Evolutionary conservation across 331 rosid species (phyloP).

Genomic region (Erythrophleum ivorense): DNA sequence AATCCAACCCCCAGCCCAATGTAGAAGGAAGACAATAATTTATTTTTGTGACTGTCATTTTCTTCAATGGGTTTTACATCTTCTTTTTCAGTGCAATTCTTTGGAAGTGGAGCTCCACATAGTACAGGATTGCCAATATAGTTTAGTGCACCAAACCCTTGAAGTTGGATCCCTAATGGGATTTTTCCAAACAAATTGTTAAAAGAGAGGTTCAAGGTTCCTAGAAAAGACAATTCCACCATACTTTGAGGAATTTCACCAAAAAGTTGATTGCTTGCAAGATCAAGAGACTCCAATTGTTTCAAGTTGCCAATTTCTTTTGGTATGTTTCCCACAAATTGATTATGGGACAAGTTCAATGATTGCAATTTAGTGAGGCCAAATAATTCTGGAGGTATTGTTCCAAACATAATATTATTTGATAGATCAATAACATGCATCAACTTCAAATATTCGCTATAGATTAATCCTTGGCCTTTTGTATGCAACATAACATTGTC

Average conservation of each 20-base stretch:
- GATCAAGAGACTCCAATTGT: not conserved
- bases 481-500: no score
- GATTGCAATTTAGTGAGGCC: no score
- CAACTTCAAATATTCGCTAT: no score
- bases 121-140: not conserved
- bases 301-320: not conserved
- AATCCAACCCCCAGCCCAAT: not conserved
- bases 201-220: not conserved
- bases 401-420: no score
- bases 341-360: no score
- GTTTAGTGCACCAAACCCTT: not conserved
- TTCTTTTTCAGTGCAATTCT: not conserved
- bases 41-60: not conserved
- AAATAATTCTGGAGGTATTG: no score
- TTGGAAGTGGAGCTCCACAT: not conserved
- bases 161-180: not conserved
- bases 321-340: no score
- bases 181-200: not conserved
- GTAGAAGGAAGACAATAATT: not conserved
- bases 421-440: no score
- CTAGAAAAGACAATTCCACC: not conserved
- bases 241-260: slow-evolving; percentile 2
- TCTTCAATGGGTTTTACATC: not conserved
- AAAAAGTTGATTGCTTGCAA: not conserved
- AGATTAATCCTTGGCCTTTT: no score